Evolutionary conservation across 139 green algal genomes (phyloP), one percentile per base, ranked within the genome.

Genomic region (Dunaliella primolecta): DNA sequence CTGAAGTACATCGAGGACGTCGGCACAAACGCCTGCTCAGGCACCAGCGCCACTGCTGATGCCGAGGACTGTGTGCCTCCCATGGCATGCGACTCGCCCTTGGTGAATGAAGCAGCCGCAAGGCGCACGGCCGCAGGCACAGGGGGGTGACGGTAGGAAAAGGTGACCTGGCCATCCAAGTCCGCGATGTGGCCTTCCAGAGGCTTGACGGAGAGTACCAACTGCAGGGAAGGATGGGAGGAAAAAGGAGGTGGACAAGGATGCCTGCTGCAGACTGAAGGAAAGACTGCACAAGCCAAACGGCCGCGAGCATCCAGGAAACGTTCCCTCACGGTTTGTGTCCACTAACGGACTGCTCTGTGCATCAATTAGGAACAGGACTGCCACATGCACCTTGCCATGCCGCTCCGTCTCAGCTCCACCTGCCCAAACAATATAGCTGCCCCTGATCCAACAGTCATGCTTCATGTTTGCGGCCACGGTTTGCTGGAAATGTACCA

Each of bases 1-100:
- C 72, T 78, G 31, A 87, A 87, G 70, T 84, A 87, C 79, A 87
- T 77, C 0, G 55, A 80, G 30, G 76, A 30, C 29, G 34, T 36
- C 75, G 79, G 37, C n/a, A 21, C 34, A 11, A 36, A 25, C 76
- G 76, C 33, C 11, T 36, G 2, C 32, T 21, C 27, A 2, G 76
- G 27, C 33, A 36, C 7, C 31, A 81, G 76, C 32, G 32, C 1
- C 2, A 24, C 27, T 29, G 33, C 32, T 23, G 33, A 7, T 3
- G n/a, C 71, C n/a, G 21, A 3, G 25, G 71, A 2, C n/a, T n/a
- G n/a, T n/a, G n/a, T n/a, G 15, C 46, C 46, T 7, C 7, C 46
- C 15, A 15, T 15, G 7, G 46, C 46, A 64, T 64, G 46, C 46
- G 46, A 64, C 46, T 7, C 7, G 15, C 7, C 46, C 15, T 64